Percentiles rank a stretch among this genome's conserved stretches.
These are phyloP conservation scores for Nepenthes mirabilis DNA, from an alignment of 148 eudicot species.

Conservation along the genomic window DNA sequence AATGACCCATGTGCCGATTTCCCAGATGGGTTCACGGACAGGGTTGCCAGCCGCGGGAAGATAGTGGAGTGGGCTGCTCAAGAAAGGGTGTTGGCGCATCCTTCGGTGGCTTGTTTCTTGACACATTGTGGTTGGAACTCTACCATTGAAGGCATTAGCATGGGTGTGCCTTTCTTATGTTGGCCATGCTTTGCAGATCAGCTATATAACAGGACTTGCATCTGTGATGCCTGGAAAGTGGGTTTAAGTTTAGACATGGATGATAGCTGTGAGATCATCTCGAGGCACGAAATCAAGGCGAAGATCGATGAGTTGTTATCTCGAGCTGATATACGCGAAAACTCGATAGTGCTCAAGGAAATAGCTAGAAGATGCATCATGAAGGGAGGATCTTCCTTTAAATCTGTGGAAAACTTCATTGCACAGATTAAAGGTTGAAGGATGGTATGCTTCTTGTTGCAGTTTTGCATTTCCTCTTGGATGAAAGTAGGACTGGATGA, in stretches of 20 bases:
- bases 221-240: slow-evolving; percentile 29
- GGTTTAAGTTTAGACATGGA: slow-evolving; percentile 16
- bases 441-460: too few species aligned
- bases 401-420: slow-evolving; percentile 9
- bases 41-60: slow-evolving; percentile 15
- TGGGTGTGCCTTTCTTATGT: slow-evolving; percentile 35
- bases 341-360: slow-evolving; percentile 11
- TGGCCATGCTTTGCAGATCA: slow-evolving; percentile 47
- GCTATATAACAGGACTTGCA: slow-evolving; percentile 19
- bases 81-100: slow-evolving; percentile 29
- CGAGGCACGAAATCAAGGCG: slow-evolving; percentile 18
- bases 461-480: too few species aligned
- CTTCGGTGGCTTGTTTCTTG: slow-evolving; percentile 27
- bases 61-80: slow-evolving; percentile 42
- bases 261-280: slow-evolving; percentile 10
- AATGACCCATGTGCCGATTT: slow-evolving; percentile 1
- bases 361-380: not conserved
- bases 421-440: not conserved
- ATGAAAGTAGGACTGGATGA: too few species aligned
- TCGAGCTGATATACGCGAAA: slow-evolving; percentile 6
- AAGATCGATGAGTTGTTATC: slow-evolving; percentile 18
- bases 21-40: slow-evolving; percentile 15
- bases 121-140: slow-evolving; percentile 47
- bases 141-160: slow-evolving; percentile 24
- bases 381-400: slow-evolving; percentile 12